phyloP scores from a whole-genome alignment of 116 monocot species.

The Phalaenopsis hybrid region DNA sequence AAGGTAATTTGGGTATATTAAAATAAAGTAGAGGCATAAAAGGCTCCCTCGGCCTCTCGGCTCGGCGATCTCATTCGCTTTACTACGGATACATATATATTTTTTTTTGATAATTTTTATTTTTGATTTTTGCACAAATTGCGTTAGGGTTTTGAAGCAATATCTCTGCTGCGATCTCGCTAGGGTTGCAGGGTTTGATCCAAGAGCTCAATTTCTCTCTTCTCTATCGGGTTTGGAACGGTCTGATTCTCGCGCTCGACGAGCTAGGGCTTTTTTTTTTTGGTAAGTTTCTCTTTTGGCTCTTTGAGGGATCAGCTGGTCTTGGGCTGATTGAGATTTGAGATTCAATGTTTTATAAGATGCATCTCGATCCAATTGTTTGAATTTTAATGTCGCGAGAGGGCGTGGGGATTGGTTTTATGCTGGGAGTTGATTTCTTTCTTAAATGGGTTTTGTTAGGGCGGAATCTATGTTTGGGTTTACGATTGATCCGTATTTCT shows the following conservation, averaged over 20 bases:
- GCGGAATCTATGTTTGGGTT: neutral
- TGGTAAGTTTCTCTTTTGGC: neutral
- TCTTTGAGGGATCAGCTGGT: neutral
- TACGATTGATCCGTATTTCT: neutral
- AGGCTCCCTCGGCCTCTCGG: neutral
- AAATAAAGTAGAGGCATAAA: neutral
- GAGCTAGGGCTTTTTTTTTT: slow-evolving; percentile 3
- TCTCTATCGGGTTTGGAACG: neutral
- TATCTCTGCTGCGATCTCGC: neutral
- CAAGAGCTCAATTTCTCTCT: neutral
- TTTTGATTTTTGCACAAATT: neutral
- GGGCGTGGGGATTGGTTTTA: neutral
- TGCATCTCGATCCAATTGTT: neutral
- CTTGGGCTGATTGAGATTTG: neutral
- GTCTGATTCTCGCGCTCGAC: slow-evolving; percentile 1
- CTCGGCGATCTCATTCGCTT: slow-evolving; percentile 5
- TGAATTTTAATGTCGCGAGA: neutral
- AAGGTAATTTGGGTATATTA: neutral
- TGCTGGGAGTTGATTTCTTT: slow-evolving; percentile 3
- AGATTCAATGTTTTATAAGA: neutral
- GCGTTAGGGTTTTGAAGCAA: slow-evolving; percentile 10
- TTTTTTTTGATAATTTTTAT: neutral
- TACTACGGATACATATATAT: neutral
- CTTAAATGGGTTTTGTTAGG: neutral
- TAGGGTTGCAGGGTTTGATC: slow-evolving; percentile 1